Percentiles rank a stretch among this genome's conserved stretches.
phyloP scores from a whole-genome alignment of 805 yeast genomes.

The Helenozyma baotianmanensis region DNA sequence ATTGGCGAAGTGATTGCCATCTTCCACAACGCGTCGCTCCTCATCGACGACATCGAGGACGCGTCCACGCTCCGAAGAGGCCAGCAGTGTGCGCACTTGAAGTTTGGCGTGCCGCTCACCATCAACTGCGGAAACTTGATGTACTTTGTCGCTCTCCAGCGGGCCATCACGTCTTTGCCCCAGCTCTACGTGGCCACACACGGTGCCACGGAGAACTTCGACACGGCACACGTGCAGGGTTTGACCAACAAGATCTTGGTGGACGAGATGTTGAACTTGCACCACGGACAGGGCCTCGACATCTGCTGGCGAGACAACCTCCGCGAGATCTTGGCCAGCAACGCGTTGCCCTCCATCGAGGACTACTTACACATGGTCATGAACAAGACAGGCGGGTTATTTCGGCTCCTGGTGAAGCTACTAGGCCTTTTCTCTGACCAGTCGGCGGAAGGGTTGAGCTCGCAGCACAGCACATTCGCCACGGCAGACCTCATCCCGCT shows the following conservation, averaged over 20 bases:
- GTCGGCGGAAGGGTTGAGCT: constrained; percentile 3
- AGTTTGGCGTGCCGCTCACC: constrained; percentile 75
- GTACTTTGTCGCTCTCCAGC: constrained; percentile 67
- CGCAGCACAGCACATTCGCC: no score
- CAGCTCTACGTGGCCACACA: constrained; percentile 7
- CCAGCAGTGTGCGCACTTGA: constrained; percentile 68
- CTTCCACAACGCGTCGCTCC: constrained; percentile 32
- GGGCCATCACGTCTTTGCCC: constrained; percentile 22
- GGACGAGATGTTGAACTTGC: constrained; percentile 76
- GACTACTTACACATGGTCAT: constrained; percentile 76
- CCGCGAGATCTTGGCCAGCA: constrained; percentile 4
- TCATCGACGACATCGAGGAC: constrained; percentile 88
- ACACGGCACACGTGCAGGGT: constrained; percentile 10
- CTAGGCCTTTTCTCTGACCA: constrained; percentile 38
- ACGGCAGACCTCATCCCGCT: constrained; percentile 48
- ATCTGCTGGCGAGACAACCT: constrained; percentile 75
- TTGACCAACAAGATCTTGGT: constrained; percentile 43
- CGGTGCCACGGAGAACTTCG: neutral
- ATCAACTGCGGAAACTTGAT: constrained; percentile 80
- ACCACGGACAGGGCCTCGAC: constrained; percentile 87
- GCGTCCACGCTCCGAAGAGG: constrained; percentile 69
- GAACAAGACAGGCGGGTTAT: constrained; percentile 85
- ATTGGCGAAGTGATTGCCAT: constrained; percentile 29
- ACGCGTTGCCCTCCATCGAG: constrained; percentile 24
- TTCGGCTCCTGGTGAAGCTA: constrained; percentile 66